Percentiles rank a stretch among this genome's conserved stretches.
phyloP scores from a whole-genome alignment of 2,329 filamentous ascomycete genomes.

The Epichloe brachyelytri region DNA sequence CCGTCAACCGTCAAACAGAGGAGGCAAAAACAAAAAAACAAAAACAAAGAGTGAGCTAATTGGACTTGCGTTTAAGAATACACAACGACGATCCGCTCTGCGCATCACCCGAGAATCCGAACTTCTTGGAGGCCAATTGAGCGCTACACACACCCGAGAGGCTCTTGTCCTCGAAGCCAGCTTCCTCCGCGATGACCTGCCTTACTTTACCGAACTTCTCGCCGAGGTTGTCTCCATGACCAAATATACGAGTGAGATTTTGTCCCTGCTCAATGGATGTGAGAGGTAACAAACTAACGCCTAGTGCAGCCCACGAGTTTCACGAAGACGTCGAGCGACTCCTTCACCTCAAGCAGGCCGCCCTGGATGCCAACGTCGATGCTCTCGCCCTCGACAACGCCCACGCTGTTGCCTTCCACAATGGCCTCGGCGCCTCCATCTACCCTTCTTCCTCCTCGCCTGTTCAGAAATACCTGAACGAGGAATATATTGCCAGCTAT shows the following conservation, averaged over 20 bases:
- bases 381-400: constrained; percentile 73
- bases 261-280: constrained; percentile 8
- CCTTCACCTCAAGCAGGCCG: constrained; percentile 66
- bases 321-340: constrained; percentile 73
- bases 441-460: constrained; percentile 60
- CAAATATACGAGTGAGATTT: constrained; percentile 60
- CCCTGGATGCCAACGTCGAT: constrained; percentile 47
- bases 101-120: constrained; percentile 92
- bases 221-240: constrained; percentile 83
- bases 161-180: constrained; percentile 84
- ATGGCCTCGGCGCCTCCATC: constrained; percentile 70
- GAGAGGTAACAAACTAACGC: neutral
- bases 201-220: constrained; percentile 93
- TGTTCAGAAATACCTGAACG: constrained; percentile 67
- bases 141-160: constrained; percentile 81
- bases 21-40: neutral
- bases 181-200: constrained; percentile 90
- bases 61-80: constrained; percentile 49
- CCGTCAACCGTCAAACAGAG: constrained; percentile 4
- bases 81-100: constrained; percentile 73
- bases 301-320: constrained; percentile 64
- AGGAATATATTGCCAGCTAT: constrained; percentile 61
- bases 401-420: constrained; percentile 83
- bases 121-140: constrained; percentile 84
- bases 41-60: constrained; percentile 30